Evolutionary conservation across 345 rosid species (phyloP), one percentile per base, ranked within the genome.

Genomic region (Carallia pectinifolia): DNA sequence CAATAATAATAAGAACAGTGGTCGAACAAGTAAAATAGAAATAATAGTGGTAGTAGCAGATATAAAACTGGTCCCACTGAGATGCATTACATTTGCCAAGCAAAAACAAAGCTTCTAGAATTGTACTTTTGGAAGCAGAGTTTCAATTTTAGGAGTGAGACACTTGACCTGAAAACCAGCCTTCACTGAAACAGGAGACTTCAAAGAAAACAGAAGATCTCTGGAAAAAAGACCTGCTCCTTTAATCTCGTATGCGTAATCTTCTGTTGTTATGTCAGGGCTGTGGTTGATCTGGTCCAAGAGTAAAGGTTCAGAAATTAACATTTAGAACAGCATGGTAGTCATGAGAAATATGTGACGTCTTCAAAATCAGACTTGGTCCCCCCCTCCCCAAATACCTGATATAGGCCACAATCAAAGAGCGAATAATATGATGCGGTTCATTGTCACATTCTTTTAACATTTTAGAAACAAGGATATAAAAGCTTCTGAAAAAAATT

Each of bases 201-300:
- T 81, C 78, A 91, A 80, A 65, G 98, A 91, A 83, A 94, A 94
- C 52, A 87, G 73, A 80, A 89, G 88, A 66, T 94, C 96, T 77
- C 89, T 83, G 36, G 98, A 91, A 82, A 94, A 94, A 67, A 91
- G 79, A 30, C 97, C 96, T 62, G 84, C 95, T 74, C 96, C 98
- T 90, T 91, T 94, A 73, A 94, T 94, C 85, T 94, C 98, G 66
- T 85, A 94, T 58, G 93, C 90, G 76, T 82, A 76, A 70, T 94
- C 96, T 85, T 90, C 95, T 13, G 88, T 80, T 7, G 81, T 83
- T 74, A 94, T 86, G 59, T 75, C 81, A 15, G 96, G 85, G 76
- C 85, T 84, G 63, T 94, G 97, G 80, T 94, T 94, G 81, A 94
- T 83, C 98, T 94, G 84, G 78, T 76, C 13, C 61, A 72, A 55